phyloP scores from a whole-genome alignment of 164 flowering plant species.

The Amborella trichopoda region DNA sequence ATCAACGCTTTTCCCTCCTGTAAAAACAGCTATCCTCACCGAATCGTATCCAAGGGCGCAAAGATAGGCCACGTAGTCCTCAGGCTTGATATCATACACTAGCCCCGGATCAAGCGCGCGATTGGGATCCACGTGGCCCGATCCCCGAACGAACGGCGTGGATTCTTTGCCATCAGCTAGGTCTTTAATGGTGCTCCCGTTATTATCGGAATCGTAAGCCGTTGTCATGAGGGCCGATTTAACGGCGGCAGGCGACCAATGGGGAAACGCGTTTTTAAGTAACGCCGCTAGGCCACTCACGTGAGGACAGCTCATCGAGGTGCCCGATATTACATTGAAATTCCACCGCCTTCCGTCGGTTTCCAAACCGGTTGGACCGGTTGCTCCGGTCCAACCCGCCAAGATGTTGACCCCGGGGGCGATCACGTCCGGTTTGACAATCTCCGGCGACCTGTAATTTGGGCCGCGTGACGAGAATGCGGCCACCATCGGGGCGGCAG shows the following conservation, averaged over 20 bases:
- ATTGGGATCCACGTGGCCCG: constrained; percentile 90
- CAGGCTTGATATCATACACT: constrained; percentile 38
- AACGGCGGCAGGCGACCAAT: constrained; percentile 72
- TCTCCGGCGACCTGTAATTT: constrained; percentile 46
- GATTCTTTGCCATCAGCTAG: constrained; percentile 59
- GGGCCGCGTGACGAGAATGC: constrained; percentile 95
- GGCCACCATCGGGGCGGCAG: constrained; percentile 72
- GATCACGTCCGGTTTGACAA: constrained; percentile 90
- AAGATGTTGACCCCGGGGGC: constrained; percentile 89
- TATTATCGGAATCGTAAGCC: constrained; percentile 45
- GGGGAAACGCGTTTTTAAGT: constrained; percentile 54
- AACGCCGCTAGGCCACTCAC: constrained; percentile 89
- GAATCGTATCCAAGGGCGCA: constrained; percentile 59
- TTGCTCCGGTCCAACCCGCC: constrained; percentile 79
- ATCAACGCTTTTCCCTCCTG: constrained; percentile 23
- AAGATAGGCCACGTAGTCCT: constrained; percentile 56
- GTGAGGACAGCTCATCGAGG: constrained; percentile 95
- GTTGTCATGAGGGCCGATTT: constrained; percentile 90
- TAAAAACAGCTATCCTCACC: constrained; percentile 22
- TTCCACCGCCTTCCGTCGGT: constrained; percentile 72
- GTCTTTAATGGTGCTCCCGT: constrained; percentile 42
- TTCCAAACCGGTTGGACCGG: constrained; percentile 56
- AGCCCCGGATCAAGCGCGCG: constrained; percentile 75
- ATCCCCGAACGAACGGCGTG: constrained; percentile 57
- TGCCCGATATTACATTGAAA: constrained; percentile 84